Conservation (phyloP, 2,329 filamentous ascomycete genomes). For the Pleomassaria siparia region DNA sequence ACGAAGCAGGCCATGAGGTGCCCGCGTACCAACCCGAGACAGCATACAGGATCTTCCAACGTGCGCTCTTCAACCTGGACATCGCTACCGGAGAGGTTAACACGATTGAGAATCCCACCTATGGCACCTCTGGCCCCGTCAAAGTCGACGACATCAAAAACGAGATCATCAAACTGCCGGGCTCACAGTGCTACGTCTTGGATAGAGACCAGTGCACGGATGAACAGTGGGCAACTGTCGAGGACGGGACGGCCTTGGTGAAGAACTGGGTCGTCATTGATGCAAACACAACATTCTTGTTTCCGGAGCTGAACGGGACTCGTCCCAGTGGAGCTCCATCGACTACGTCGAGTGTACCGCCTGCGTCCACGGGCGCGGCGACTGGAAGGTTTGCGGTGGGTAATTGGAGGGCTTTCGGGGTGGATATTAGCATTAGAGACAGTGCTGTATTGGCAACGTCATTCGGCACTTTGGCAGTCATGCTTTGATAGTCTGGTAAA, state of each 20-base stretch:
- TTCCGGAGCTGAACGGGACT: conserved; percentile 28
- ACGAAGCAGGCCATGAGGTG: conserved; percentile 56
- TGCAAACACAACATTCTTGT: conserved; percentile 32
- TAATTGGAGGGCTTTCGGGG: conserved; percentile 4
- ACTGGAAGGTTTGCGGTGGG: conserved; percentile 1
- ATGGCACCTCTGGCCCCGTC: conserved; percentile 34
- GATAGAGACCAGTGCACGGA: conserved; percentile 31
- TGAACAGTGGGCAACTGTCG: conserved; percentile 35
- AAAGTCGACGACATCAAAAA: conserved; percentile 51
- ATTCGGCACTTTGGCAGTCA: conserved; percentile 13
- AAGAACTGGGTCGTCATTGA: conserved; percentile 40
- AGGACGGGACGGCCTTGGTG: conserved; percentile 33
- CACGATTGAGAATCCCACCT: conserved; percentile 45
- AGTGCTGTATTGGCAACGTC: conserved; percentile 11
- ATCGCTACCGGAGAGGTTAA: conserved; percentile 56
- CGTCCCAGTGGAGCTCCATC: conserved; percentile 8
- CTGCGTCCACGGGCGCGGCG: conserved; percentile 11
- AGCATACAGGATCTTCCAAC: conserved; percentile 55
- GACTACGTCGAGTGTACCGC: conserved; percentile 3
- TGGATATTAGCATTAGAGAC: conserved; percentile 7
- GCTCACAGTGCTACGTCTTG: conserved; percentile 39
- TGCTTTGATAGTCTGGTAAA: conserved; percentile 10
- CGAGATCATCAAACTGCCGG: conserved; percentile 43
- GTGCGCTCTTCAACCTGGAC: conserved; percentile 54
- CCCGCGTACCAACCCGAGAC: conserved; percentile 53